Base-by-base conservation (phyloP, 1,284 basidiomycete species). In the Ceratobasidium papillatum region DNA sequence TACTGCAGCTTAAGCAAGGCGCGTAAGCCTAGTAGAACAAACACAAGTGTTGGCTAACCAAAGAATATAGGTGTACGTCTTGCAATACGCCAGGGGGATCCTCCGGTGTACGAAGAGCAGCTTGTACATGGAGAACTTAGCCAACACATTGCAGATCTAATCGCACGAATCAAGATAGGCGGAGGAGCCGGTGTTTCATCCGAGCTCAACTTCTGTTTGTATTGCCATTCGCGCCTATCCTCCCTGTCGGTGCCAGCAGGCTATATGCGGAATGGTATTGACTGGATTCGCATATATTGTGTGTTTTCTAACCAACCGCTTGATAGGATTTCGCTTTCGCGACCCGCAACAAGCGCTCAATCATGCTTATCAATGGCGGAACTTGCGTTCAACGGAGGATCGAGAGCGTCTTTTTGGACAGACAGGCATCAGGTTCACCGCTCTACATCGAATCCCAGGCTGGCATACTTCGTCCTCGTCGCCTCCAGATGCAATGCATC, bases 401-500 rank as follows among this genome's bases (percentile, higher is more conserved):
- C 61, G 36, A 22, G 17, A 9, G 3, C 17, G 19, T 0, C 41
- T 64, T 17, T 64, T 74, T 56, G 30, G 52, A 19, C 11, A 32
- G 19, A 74, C 72, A 2, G 61, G 72, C 5, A 74, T 45, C 27
- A 1, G 61, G 9, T 74, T 64, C 25, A 74, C 72, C 0, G 14
- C 47, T 17, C n/a, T 74, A 1, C 61, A 74, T 19, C 34, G 4
- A 1, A 12, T 74, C 11, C 72, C 72, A 3, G 72, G 72, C 0
- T 74, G 72, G 62, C 61, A 74, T 32, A 74, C 61, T 1, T 30
- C 61, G 8, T 43, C 72, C 0, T 64, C 34, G 4, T 74, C 61
- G 8, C 72, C 72, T 7, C 47, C 22, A 19, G 72, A 74, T 64
- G 17, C 72, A 1, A 74, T 74, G 72, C 72, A 74, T 22, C 27